Conservation (phyloP, 129 eudicot genomes). For the Helianthus annuus region HanXRQr2.0-SUNRISE NC_035447.2:58937981-58938480, state of each 20-base stretch:
- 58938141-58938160: constrained; percentile 81
- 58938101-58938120: constrained; percentile 68
- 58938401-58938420: constrained; percentile 5
- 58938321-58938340: not conserved
- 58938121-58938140: constrained; percentile 71
- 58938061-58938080: constrained; percentile 27
- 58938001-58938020: constrained; percentile 2
- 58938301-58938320: not conserved
- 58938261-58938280: not conserved
- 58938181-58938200: not conserved
- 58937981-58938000: not conserved
- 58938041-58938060: not conserved
- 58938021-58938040: not conserved
- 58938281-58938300: not conserved
- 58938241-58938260: constrained; percentile 1
- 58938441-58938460: no score
- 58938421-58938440: not conserved
- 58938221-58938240: not conserved
- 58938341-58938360: constrained; percentile 2
- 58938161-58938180: constrained; percentile 54
- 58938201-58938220: not conserved
- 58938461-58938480: not conserved
- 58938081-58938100: constrained; percentile 83
- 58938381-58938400: constrained; percentile 7
- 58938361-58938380: not conserved